phyloP scores from a whole-genome alignment of 2,329 filamentous ascomycete species.

The Endothia cerciana region DNA sequence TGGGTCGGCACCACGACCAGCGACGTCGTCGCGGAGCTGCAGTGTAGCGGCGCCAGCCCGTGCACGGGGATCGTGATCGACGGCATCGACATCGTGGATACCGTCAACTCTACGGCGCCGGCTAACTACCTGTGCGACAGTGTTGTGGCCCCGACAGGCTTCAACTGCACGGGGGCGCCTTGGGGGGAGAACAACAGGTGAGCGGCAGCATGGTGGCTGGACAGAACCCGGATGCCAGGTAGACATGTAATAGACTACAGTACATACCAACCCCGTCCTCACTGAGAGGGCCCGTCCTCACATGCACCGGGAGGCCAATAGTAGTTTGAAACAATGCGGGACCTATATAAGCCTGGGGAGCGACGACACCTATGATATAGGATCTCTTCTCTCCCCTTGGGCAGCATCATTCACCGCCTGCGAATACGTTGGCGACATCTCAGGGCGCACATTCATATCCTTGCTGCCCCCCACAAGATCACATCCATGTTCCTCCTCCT shows the following conservation, averaged over 20 bases:
- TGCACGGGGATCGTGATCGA: constrained; percentile 25
- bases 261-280: not conserved
- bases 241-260: not conserved
- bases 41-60: constrained; percentile 29
- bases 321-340: not conserved
- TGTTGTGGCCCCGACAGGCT: constrained; percentile 22
- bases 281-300: too few relatives aligned
- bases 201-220: not conserved
- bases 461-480: not conserved
- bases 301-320: too few relatives aligned
- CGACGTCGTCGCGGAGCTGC: constrained; percentile 26
- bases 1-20: constrained; percentile 29
- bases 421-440: constrained; percentile 14
- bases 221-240: not conserved
- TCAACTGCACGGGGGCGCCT: constrained; percentile 27
- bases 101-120: constrained; percentile 24
- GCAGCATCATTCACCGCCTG: constrained; percentile 14
- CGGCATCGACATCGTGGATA: constrained; percentile 18
- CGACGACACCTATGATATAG: not conserved
- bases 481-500: constrained; percentile 9
- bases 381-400: not conserved
- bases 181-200: constrained; percentile 27
- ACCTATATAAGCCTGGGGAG: not conserved
- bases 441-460: not conserved
- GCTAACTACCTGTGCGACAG: constrained; percentile 26